Evolutionary conservation across 352 stramenopile species (phyloP), one percentile per base, ranked within the genome.

Genomic region (Phytophthora aleatoria): DNA sequence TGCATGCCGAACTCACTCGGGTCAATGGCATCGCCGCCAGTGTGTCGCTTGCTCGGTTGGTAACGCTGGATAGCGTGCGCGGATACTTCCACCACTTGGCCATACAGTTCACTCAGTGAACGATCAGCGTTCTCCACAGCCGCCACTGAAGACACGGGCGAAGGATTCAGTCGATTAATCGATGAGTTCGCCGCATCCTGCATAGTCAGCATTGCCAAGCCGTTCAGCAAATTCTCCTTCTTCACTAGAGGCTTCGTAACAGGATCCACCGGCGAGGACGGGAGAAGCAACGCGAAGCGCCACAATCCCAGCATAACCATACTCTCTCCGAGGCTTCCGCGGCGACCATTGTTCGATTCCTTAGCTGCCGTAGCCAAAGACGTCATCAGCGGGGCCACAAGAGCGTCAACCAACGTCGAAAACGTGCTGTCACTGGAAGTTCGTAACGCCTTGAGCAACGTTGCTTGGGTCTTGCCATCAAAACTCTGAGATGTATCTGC

Each of bases 221-320:
- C 89, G 54, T 85, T 87, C 61, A 98, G 74, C 24, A 99, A 71
- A 45, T 97, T 85, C 13, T 96, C 81, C 45, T 98, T 95, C 69
- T 99, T 98, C 16, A 98, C 89, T 1, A 96, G 68, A 20, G 97
- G 96, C 68, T 97, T 97, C 59, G 83, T 90, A 48, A 95, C 94
- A 27, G 97, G 97, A 67, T 99, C 97, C 16, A 99, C 89, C 3
- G 97, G 97, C 16, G 94, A 98, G 44, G 89, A 94, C 35, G 97
- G 97, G 20, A 97, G 63, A 42, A 98, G 69, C 47, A 99, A 74
- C 42, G 89, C 79, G 35, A 99, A 97, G 10, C 93, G 83, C 70
- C 98, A 89, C 61, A 98, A 61, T 30, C 97, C 97, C 52, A 99
- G 56, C 33, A 97, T 81, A 27, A 98, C 80, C 67, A 97, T 92